Base-by-base conservation (phyloP, 2,329 filamentous ascomycete species). In the Cercospora beticola region DNA sequence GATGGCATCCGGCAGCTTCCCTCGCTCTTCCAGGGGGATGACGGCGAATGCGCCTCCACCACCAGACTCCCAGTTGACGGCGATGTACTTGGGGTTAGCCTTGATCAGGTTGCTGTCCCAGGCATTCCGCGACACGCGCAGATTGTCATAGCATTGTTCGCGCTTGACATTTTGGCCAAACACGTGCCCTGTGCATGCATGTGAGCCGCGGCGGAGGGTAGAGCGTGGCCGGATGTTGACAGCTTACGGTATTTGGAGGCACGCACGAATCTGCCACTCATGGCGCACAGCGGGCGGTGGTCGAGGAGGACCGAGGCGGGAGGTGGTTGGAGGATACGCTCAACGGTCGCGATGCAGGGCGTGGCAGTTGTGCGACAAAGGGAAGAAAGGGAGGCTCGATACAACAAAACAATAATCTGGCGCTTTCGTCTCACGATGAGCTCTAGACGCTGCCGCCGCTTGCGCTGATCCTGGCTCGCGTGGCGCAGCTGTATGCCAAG, bases 31-130 rank as follows among this genome's bases (percentile, higher is more conserved):
- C 76, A 97, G 82, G 69, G 95, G 95, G 74, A 99, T 93, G 75
- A 99, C 94, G 65, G 95, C 95, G 79, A 99, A 98, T 75, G 95
- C 94, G 79, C 95, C 95, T 77, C 95, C 95, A 71, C 95, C 95
- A 79, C 93, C 92, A 46, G 95, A 87, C 83, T 99, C 94, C 95
- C 95, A 99, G 86, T 99, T 99, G 83, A 99, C 94, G 5, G 95
- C 91, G 75, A 99, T 87, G 81, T 95, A 98, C 81, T 97, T 90
- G 61, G 95, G 94, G 82, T 99, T 99, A 80, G 89, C 95, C 90
- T 98, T 98, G 83, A 98, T 88, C 78, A 99, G 85, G 84, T 99
- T 99, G 78, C 94, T 97, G 82, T 99, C 95, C 95, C 95, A 99
- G 66, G 95, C 95, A 89, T 99, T 99, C 82, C 91, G 92, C 78